Evolutionary conservation across 768 basidiomycete genomes (phyloP), one percentile per base, ranked within the genome.

Genomic region (Mycena epipterygia): DNA sequence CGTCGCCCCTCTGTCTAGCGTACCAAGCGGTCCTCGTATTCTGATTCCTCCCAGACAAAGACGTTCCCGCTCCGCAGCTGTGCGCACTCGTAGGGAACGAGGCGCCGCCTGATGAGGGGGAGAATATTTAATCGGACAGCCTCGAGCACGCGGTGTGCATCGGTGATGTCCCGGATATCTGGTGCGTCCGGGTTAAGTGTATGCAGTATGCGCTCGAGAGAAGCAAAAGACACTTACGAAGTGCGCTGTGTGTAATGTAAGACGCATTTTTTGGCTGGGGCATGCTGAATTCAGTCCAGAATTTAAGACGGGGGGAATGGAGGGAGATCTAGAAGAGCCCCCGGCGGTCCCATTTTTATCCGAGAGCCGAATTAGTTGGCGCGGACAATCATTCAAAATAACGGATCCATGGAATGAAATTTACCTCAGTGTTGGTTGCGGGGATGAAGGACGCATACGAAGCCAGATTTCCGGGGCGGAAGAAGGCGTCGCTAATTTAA

Each of bases 11-110:
- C 89, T n/a, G 89, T 91, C 89, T 90, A 91, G 19, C 90, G 83
- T 60, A 89, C 79, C 33, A 89, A 72, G 44, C 74, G 71, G 30
- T 83, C 83, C 9, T 85, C 86, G 41, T 87, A 85, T 59, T 88
- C 90, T 7, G 89, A 89, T 75, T 91, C 90, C 71, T 91, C 90
- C 90, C 90, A 91, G 30, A 91, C 89, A 72, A 89, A 91, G 49
- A 90, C 83, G 67, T 90, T 89, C 6, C 89, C 89, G 16, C 88
- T 87, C 17, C 75, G 67, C 25, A 90, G 76, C 56, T 85, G 81
- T 49, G 89, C 88, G 53, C 89, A 85, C 74, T 90, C 90, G 46
- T 75, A 82, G 9, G 85, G 78, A 16, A 83, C 83, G 21, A 90
- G 78, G 7, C 89, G 84, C 19, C 87, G 84, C 57, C 82, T 88